Percentiles rank a stretch among this genome's conserved stretches.
Conservation (phyloP, 1,284 basidiomycete species). For the Fomitopsis schrenkii region DNA sequence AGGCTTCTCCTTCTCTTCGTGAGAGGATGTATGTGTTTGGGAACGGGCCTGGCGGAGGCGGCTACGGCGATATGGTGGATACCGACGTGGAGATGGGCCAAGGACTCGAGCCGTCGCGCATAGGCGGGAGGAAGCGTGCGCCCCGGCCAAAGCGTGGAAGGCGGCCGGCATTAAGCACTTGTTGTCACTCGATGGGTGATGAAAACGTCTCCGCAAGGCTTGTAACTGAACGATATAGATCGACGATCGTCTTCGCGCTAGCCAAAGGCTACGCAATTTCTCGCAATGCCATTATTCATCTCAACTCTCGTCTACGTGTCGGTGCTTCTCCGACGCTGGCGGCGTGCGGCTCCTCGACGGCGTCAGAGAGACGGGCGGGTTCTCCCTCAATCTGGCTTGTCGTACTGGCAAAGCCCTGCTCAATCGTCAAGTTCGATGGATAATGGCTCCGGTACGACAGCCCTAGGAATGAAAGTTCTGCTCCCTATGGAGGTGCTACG, state of each 20-base stretch:
- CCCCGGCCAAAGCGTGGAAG: slow-evolving; percentile 5
- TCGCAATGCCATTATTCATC: background rate
- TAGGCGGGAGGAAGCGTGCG: background rate
- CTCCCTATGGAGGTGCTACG: too few species aligned
- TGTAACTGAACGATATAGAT: background rate
- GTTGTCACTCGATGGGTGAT: background rate
- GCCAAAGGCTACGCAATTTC: background rate
- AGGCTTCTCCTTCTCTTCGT: slow-evolving; percentile 28
- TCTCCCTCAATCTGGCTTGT: too few species aligned
- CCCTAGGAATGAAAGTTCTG: too few species aligned
- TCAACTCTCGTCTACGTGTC: too few species aligned
- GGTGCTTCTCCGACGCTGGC: too few species aligned
- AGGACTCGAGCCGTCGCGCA: background rate
- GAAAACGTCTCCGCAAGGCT: background rate
- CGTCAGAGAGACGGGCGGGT: too few species aligned
- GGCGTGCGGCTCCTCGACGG: too few species aligned
- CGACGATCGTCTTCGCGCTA: background rate
- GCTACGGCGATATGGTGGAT: slow-evolving; percentile 1
- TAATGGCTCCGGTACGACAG: too few species aligned
- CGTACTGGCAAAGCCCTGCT: too few species aligned
- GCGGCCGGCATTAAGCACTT: slow-evolving; percentile 1
- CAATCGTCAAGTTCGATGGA: too few species aligned
- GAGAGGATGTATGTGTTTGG: slow-evolving; percentile 36
- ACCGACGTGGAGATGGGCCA: background rate
- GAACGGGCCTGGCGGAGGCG: slow-evolving; percentile 30